Base-by-base conservation (phyloP, 73 alveolate genomes). In the Tetrahymena borealis region DNA sequence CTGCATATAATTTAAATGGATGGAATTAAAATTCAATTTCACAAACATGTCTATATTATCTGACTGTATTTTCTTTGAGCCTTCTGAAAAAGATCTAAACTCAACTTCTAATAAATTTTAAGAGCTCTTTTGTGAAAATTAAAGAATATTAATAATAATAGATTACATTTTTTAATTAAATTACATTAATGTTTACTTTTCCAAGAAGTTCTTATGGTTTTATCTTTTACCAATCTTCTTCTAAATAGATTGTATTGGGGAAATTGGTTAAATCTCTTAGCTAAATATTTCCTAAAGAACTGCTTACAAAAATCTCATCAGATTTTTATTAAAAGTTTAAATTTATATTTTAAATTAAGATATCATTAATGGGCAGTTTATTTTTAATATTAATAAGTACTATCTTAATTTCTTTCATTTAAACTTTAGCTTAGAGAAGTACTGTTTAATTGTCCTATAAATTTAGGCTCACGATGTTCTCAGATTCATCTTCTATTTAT, bases 121-220 rank as follows among this genome's bases (percentile, higher is more conserved):
- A 6, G 0, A 13, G 35, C 28, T 60, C 85, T 60, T 39, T 39
- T 39, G 7, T 42, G 31, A 42, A 42, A n/a, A n/a, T n/a, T n/a
- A n/a, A n/a, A n/a, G n/a, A n/a, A n/a, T n/a, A n/a, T n/a, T n/a
- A 39, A 7, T 10, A 18, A 18, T 41, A 41, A 41, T 41, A 3
- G 78, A 16, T 15, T 15, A 3, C 11, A 40, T 24, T 16, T 36
- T 78, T 92, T 38, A 92, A 85, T 85, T 79, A 90, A 31, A 92
- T 40, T 37, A 39, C 91, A 79, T 93, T 31, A 79, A 39, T 24
- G 0, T 31, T 38, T 39, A 39, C 38, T 4, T 79, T 92, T 39
- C 95, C 95, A 38, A 93, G 39, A 90, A 93, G 38, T 93, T 93
- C 91, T 93, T 93, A 39, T 12, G 93, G 93, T 31, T 93, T 5